Percentiles rank a stretch among this genome's conserved stretches.
phyloP scores from a whole-genome alignment of 1,284 basidiomycete genomes.

The Trametes polyzona region DNA sequence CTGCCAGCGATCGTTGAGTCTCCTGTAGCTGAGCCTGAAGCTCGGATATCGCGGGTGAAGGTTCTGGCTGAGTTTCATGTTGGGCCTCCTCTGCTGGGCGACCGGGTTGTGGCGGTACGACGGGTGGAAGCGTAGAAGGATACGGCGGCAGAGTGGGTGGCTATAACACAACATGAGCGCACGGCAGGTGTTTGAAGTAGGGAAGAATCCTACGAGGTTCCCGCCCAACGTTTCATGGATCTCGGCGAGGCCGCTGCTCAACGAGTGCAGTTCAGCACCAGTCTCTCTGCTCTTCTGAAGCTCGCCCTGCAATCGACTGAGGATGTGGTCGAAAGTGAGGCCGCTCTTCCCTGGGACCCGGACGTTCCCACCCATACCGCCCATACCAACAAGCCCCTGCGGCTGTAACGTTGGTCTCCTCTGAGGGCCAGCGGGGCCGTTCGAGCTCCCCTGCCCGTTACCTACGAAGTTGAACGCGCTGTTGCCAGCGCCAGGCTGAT shows the following conservation, averaged over 20 bases:
- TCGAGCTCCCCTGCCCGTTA: constrained; percentile 37
- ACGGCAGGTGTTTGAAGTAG: background rate
- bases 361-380: constrained; percentile 73
- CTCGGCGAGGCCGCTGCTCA: constrained; percentile 86
- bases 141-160: constrained; percentile 62
- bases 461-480: constrained; percentile 46
- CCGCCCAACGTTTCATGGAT: constrained; percentile 94
- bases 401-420: constrained; percentile 59
- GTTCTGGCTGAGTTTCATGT: constrained; percentile 30
- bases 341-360: constrained; percentile 76
- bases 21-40: constrained; percentile 87
- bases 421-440: constrained; percentile 43
- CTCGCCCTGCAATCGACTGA: constrained; percentile 83
- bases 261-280: constrained; percentile 82
- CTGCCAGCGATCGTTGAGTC: constrained; percentile 81
- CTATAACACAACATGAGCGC: constrained; percentile 38
- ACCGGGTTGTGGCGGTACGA: constrained; percentile 56
- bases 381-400: constrained; percentile 68
- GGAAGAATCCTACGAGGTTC: constrained; percentile 59
- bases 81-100: constrained; percentile 35
- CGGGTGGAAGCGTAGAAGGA: constrained; percentile 66
- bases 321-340: constrained; percentile 82
- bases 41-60: constrained; percentile 53
- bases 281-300: constrained; percentile 95
- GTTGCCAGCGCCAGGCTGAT: constrained; percentile 42